Evolutionary conservation across 345 rosid genomes (phyloP), one percentile per base, ranked within the genome.

Genomic region (Erucastrum elatum): DNA sequence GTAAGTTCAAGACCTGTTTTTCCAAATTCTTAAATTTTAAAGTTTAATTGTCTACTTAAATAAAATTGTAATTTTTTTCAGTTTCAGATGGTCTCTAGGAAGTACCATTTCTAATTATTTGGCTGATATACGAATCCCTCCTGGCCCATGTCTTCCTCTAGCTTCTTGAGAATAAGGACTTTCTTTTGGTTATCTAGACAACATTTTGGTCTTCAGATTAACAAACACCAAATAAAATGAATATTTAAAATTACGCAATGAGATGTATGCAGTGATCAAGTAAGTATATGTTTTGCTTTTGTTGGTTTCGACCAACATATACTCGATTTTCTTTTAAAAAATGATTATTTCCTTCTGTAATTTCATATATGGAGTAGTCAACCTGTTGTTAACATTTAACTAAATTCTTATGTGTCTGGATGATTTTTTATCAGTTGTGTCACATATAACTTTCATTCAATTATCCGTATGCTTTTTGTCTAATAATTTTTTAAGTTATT

Each of bases 1-100:
- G 79, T 55, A 66, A 78, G 77, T 59, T 39, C 62, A 55, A 65
- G 73, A 41, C 67, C 4, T 72, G 72, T 77, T 66, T 39, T 72
- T 29, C 25, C 63, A 66, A 12, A 39, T 55, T 30, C 35, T 71
- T 56, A 17, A 13, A 1, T 64, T 58, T 66, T 62, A 58, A 72
- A 66, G 51, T 66, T 72, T 72, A 39, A 26, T 64, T 77, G 64
- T 60, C 8, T 70, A 70, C 27, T 37, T 21, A 7, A 65, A 78
- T 65, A 51, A 71, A 78, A 71, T 35, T 78, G 64, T 58, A 64
- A 6, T 78, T 77, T 64, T 31, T 51, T 31, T 44, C 30, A 66
- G 9, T 26, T 11, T 34, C 6, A 15, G 21, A n/a, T 63, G 33
- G 15, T 56, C 67, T 59, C 67, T 59, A 72, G 39, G 29, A 8